Base-by-base conservation (phyloP, 129 eudicot species). In the Escallonia rubra region DNA sequence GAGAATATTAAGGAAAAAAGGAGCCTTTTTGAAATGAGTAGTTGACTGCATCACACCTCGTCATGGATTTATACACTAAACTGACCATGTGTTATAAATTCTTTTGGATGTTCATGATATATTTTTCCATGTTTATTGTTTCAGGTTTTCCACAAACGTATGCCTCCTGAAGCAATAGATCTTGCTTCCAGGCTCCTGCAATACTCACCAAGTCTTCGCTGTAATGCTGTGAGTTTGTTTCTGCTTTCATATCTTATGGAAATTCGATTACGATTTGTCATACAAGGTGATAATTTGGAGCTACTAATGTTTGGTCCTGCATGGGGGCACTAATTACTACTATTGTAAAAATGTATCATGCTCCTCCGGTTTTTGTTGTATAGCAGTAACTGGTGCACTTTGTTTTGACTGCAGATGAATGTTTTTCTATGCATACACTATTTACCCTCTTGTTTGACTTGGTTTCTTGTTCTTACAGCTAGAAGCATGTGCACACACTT, bases 151-250 rank as follows among this genome's bases (percentile, higher is more conserved):
- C 96, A 88, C 73, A 88, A 92, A 68, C 78, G 96, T 42, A 92
- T 88, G 95, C 98, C 98, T 72, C 96, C 98, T 3, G 98, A 92
- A 78, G 98, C 98, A 59, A 88, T 92, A 57, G 98, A 92, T 75
- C 98, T 88, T 69, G 83, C 96, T 10, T 92, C 98, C 49, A 81
- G 98, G 4, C 90, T 92, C 65, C 81, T 91, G 72, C 97, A 91
- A 57, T 91, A 91, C 77, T 91, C 97, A 41, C 97, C 97, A 51
- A 88, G 89, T 79, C 98, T 91, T 50, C 98, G 98, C 43, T 91
- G 96, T 84, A 91, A 75, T 79, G 96, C 98, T 4, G 98, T 91
- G 77, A 87, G 95, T 82, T 80, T 44, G 56, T 38, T 56, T 68
- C 39, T 66, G 43, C 62, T 81, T 43, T 48, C 56, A 4, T 38